phyloP scores from a whole-genome alignment of 164 flowering plant genomes.

The Vitis rotundifolia region DNA sequence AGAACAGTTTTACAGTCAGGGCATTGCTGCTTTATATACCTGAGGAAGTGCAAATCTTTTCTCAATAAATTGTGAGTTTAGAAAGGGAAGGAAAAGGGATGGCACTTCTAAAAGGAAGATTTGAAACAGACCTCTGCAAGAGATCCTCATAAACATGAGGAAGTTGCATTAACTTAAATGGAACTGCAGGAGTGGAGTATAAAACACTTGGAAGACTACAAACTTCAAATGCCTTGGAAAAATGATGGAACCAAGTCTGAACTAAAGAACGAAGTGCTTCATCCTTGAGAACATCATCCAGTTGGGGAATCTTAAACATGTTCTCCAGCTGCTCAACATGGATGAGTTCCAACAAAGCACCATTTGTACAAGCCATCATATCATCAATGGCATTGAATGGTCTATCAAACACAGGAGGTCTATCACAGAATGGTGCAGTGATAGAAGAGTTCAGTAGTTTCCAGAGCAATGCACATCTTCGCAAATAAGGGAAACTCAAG shows the following conservation, averaged over 20 bases:
- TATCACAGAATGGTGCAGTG: constrained; percentile 46
- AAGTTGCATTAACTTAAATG: constrained; percentile 73
- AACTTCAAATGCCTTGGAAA: constrained; percentile 39
- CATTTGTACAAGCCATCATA: constrained; percentile 20
- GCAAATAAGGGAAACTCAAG: constrained; percentile 67
- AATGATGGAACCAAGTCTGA: constrained; percentile 64
- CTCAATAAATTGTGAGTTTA: background rate
- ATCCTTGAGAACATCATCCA: constrained; percentile 62
- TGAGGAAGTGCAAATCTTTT: constrained; percentile 22
- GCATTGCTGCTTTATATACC: constrained; percentile 82
- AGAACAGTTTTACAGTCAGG: constrained; percentile 49
- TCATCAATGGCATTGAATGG: constrained; percentile 29
- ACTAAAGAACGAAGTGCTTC: constrained; percentile 37
- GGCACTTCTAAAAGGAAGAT: background rate
- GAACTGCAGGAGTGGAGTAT: constrained; percentile 65
- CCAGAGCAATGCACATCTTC: constrained; percentile 88
- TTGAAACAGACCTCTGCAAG: constrained; percentile 67
- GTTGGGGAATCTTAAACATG: constrained; percentile 65
- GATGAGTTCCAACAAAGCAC: constrained; percentile 29
- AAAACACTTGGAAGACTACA: constrained; percentile 25
- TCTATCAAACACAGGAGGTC: constrained; percentile 27
- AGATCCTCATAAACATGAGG: constrained; percentile 89
- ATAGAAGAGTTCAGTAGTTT: constrained; percentile 55
- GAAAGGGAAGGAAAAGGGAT: background rate
- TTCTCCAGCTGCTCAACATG: constrained; percentile 60